Evolutionary conservation across 768 basidiomycete genomes (phyloP).

Genomic region (Hebeloma cylindrosporum): DNA sequence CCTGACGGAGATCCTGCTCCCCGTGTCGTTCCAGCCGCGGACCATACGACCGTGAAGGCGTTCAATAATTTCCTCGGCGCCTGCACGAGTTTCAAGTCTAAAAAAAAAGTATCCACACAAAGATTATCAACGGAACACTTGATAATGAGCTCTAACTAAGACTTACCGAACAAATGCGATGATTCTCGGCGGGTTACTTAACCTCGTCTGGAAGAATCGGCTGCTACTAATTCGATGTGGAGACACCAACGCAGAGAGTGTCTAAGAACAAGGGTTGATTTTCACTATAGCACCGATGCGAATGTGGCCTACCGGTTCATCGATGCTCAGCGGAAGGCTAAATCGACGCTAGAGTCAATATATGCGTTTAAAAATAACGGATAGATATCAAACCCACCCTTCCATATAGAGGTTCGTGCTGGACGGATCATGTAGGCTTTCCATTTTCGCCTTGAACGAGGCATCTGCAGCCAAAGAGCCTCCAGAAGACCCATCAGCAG

Average conservation of each 20-base stretch:
- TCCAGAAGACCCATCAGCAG: conserved; percentile 7
- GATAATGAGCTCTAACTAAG: conserved; percentile 2
- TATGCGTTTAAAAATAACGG: conserved; percentile 32
- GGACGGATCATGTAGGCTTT: conserved; percentile 58
- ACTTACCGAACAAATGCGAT: conserved; percentile 80
- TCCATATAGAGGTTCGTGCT: conserved; percentile 85
- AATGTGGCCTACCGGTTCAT: conserved; percentile 51
- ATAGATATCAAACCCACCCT: conserved; percentile 47
- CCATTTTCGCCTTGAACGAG: conserved; percentile 80
- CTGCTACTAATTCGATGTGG: conserved; percentile 74
- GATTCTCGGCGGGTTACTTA: conserved; percentile 74
- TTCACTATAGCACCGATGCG: background rate
- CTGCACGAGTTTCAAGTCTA: conserved; percentile 68
- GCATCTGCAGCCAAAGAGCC: conserved; percentile 28
- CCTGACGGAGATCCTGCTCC: conserved; percentile 75
- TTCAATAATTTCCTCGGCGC: conserved; percentile 77
- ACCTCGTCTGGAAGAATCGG: conserved; percentile 76
- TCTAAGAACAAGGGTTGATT: conserved; percentile 34
- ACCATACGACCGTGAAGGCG: conserved; percentile 80
- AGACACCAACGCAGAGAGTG: conserved; percentile 61
- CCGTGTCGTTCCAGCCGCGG: conserved; percentile 74
- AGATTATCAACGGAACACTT: conserved; percentile 4
- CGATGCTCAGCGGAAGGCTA: conserved; percentile 69
- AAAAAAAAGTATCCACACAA: background rate
- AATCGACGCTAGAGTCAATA: background rate